Base-by-base conservation (phyloP, 2,329 filamentous ascomycete species). In the Didymosphaeria variabile region DNA sequence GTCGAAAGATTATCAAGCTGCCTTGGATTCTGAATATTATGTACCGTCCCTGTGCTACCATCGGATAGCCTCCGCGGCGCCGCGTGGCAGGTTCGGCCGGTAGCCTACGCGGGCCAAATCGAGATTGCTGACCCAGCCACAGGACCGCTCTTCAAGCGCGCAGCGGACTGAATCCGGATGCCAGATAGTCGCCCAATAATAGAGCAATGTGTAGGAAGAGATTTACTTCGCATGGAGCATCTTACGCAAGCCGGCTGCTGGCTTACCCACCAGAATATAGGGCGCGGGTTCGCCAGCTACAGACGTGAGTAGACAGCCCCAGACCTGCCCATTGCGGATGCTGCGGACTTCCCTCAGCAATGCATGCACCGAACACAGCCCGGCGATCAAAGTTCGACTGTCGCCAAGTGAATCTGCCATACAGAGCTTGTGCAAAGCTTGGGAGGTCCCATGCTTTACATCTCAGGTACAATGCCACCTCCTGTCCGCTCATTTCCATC, bases 51-150 rank as follows among this genome's bases (percentile, higher is more conserved):
- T 29, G 21, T 32, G 1, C 49, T 38, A 7, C 7, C n/a, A 9
- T 50, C 5, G 10, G 13, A 23, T 53, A 53, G 51, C 36, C 23
- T 44, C 51, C 51, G 51, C 36, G 51, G 21, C 51, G 51, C 51
- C 38, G 26, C 38, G 52, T 55, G 49, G 49, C 38, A 44, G 38
- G 21, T n/a, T 42, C 3, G 34, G 13, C 42, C 13, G 29, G 36
- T 21, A 31, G n/a, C 34, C 31, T 53, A 26, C 51, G 5, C 36
- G 52, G 52, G 38, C 15, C 52, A 32, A 29, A 55, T 55, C 52
- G 52, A 55, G 52, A 55, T 55, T 55, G 38, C 52, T 53, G 51
- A 45, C 52, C 38, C 52, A 45, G 52, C 52, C 52, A 55, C 52
- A 55, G 38, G 52, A 55, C 52, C 31, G 31, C 4, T 52, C 49